phyloP scores from a whole-genome alignment of 1,284 basidiomycete species.

The Peniophora sp. region DNA sequence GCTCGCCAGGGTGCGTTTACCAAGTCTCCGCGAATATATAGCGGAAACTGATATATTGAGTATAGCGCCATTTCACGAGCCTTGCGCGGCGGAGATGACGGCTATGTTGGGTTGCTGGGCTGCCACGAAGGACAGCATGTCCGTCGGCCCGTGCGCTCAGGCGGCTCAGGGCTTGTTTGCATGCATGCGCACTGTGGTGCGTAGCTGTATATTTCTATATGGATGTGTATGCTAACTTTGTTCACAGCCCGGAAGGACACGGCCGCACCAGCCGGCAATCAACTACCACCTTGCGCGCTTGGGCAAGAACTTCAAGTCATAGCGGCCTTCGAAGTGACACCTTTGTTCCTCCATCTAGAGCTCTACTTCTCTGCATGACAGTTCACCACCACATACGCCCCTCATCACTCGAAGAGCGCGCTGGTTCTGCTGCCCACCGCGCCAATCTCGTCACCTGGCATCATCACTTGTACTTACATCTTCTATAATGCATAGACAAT shows the following conservation, averaged over 20 bases:
- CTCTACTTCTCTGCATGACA: too few species aligned
- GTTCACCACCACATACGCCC: too few species aligned
- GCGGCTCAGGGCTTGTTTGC: slow-evolving; percentile 64
- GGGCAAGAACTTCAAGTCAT: slow-evolving; percentile 59
- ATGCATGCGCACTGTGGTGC: slow-evolving; percentile 83
- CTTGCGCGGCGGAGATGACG: slow-evolving; percentile 53
- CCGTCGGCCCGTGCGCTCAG: slow-evolving; percentile 54
- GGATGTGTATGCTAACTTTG: neutral
- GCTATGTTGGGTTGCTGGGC: slow-evolving; percentile 91
- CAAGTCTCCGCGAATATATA: slow-evolving; percentile 8
- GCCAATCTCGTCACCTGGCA: too few species aligned
- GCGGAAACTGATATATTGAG: neutral
- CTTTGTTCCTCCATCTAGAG: too few species aligned
- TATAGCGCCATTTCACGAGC: neutral
- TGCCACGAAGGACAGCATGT: slow-evolving; percentile 66
- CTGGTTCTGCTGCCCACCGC: too few species aligned
- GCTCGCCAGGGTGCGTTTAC: slow-evolving; percentile 61
- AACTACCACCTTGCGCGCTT: slow-evolving; percentile 81
- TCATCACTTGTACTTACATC: too few species aligned
- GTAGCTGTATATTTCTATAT: slow-evolving; percentile 21
- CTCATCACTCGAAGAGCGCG: too few species aligned
- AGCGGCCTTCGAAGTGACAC: too few species aligned
- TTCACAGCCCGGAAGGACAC: slow-evolving; percentile 54
- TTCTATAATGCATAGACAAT: too few species aligned
- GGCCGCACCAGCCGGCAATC: slow-evolving; percentile 63